Evolutionary conservation across 2,329 filamentous ascomycete species (phyloP), one percentile per base, ranked within the genome.

Genomic region (Beauveria sp.): DNA sequence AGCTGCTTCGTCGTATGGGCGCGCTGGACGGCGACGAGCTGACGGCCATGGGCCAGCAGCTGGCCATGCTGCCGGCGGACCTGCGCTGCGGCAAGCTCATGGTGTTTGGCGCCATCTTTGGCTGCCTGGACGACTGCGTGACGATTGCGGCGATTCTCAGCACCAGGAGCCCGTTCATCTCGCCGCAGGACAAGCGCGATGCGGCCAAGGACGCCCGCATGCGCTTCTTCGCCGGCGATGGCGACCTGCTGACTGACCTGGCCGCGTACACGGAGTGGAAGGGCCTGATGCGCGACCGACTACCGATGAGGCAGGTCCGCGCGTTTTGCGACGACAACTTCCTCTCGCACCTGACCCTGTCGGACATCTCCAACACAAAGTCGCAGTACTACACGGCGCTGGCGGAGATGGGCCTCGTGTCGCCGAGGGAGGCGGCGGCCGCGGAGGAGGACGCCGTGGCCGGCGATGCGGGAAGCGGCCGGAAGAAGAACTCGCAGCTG

Each of bases 51-150:
- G 95, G 95, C 45, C 87, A 89, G 59, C 95, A 98, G 76, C 80
- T 99, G n/a, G 89, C 93, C 20, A 91, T 96, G 85, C 92, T 99
- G 56, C 95, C 95, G 1, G 91, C 93, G 0, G 95, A 99, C 70
- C 81, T 99, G 53, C 87, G 93, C 31, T 96, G 92, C 72, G 91
- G 90, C 51, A 99, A 99, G 75, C 82, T 99, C 40, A 91, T 99
- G 82, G 90, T 99, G 3, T 96, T 96, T 70, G 95, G 95, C 6
- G 89, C 91, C 18, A 92, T 96, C 62, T 98, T 99, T 70, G 90
- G 90, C 40, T 98, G 93, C 70, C 82, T 98, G 7, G 91, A 96
- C 69, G 87, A 93, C 58, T 92, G 89, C 66, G 82, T 98, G 61
- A 92, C 89, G 3, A 93, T 98, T 65, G 91, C 95, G 2, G 89